Evolutionary conservation across 306 rosid genomes (phyloP).

Genomic region (Cicer cuneatum): DNA sequence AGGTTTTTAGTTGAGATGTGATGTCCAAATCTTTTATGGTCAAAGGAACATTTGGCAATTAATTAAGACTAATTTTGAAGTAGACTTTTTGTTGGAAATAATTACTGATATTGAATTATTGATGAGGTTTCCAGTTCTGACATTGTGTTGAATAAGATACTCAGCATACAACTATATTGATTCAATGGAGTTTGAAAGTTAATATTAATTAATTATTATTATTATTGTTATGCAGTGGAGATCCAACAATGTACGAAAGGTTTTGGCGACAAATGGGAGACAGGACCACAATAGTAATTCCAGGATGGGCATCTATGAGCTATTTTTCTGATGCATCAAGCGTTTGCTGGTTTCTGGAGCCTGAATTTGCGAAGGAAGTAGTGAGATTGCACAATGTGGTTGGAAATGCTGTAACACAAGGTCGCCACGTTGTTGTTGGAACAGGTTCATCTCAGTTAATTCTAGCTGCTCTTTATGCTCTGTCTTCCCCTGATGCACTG

Average conservation of each 20-base stretch:
- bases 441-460: conserved; percentile 93
- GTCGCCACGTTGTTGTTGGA: conserved; percentile 79
- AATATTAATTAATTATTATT: neutral
- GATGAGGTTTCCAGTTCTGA: neutral
- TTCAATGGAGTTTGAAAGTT: neutral
- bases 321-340: conserved; percentile 69
- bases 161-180: no score
- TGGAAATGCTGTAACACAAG: conserved; percentile 79
- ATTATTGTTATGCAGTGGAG: conserved; percentile 65
- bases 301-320: conserved; percentile 85
- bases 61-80: neutral
- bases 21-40: no score
- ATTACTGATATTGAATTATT: conserved; percentile 4
- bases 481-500: conserved; percentile 57
- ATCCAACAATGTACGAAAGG: conserved; percentile 77
- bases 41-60: no score
- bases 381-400: conserved; percentile 73
- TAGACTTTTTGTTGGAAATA: neutral
- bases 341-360: conserved; percentile 86
- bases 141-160: conserved; percentile 1
- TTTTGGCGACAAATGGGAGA: conserved; percentile 77
- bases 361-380: conserved; percentile 67
- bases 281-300: conserved; percentile 62
- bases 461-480: conserved; percentile 85
- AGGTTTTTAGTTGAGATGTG: no score